Evolutionary conservation across 2,329 filamentous ascomycete genomes (phyloP).

Genomic region (Aureobasidium melanogenum): DNA sequence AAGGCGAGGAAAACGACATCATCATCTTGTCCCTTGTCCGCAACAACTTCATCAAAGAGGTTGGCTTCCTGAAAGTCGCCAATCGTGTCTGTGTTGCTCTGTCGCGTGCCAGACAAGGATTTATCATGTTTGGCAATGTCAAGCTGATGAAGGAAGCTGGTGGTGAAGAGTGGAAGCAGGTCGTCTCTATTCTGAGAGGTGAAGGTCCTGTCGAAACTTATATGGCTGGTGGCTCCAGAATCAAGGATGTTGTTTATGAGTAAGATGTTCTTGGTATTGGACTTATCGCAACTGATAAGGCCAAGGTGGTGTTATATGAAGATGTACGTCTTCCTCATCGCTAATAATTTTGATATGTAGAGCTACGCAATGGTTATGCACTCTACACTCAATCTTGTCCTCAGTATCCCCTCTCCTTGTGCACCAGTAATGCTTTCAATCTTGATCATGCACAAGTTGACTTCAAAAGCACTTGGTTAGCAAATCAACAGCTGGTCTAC

Average conservation of each 20-base stretch:
- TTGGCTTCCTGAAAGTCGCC: constrained; percentile 65
- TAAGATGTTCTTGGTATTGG: background rate
- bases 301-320: background rate
- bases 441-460: no score
- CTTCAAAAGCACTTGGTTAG: no score
- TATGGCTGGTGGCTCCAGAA: background rate
- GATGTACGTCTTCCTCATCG: no score
- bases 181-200: background rate
- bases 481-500: no score
- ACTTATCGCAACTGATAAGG: background rate
- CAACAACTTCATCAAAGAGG: constrained; percentile 47
- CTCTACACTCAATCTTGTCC: no score
- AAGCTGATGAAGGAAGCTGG: constrained; percentile 33
- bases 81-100: constrained; percentile 56
- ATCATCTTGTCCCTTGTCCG: constrained; percentile 73
- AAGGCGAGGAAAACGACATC: constrained; percentile 84
- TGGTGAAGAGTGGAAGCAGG: background rate
- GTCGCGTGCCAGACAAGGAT: constrained; percentile 64
- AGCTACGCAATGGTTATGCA: background rate
- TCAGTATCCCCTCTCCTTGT: no score
- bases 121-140: constrained; percentile 79
- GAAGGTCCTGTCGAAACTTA: constrained; percentile 1
- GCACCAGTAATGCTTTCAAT: no score
- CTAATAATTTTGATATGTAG: background rate
- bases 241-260: background rate